phyloP scores from a whole-genome alignment of 805 yeast genomes.

The Teunomyces tritomae region DNA sequence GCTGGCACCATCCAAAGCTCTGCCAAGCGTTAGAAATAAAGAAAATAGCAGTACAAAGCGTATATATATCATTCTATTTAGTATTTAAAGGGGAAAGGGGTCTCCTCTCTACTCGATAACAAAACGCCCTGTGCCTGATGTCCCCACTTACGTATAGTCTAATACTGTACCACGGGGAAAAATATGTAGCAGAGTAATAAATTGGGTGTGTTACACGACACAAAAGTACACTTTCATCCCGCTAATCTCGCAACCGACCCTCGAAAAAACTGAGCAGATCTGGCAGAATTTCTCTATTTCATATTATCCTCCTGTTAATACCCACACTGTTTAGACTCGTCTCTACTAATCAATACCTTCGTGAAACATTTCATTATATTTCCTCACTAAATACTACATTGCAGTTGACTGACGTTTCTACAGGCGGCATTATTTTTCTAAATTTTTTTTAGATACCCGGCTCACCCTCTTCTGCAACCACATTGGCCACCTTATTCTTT shows the following conservation, averaged over 20 bases:
- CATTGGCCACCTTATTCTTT: neutral
- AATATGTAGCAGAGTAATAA: neutral
- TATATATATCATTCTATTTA: neutral
- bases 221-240: neutral
- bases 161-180: neutral
- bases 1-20: neutral
- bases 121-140: neutral
- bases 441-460: neutral
- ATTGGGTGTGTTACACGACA: neutral
- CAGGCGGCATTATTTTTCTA: neutral
- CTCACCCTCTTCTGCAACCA: neutral
- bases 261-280: conserved; percentile 1
- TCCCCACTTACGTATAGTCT: neutral
- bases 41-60: neutral
- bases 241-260: conserved; percentile 2
- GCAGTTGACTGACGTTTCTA: neutral
- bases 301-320: neutral
- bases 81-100: neutral
- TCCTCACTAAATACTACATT: neutral
- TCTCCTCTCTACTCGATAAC: neutral
- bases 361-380: neutral
- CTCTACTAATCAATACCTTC: neutral
- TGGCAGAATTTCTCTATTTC: neutral
- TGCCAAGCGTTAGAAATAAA: neutral
- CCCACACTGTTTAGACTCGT: neutral